Evolutionary conservation across 1,284 basidiomycete species (phyloP).

Genomic region (Sanghuangporus sanghuang): DNA sequence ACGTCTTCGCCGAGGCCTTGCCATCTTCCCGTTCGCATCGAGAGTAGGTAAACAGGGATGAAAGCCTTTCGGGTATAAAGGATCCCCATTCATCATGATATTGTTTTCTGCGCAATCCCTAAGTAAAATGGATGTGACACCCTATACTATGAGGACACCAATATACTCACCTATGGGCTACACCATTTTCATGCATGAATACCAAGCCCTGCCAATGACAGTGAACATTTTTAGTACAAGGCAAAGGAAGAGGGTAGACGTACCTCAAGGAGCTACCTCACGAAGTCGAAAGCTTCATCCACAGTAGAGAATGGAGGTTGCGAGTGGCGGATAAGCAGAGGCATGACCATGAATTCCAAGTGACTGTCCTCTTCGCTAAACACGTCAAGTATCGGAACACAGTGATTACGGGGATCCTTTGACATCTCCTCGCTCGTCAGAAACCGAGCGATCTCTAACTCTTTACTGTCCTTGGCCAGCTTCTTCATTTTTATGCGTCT

Average conservation of each 20-base stretch:
- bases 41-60: not conserved
- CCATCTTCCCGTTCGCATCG: not conserved
- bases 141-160: too few relatives aligned
- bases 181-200: not conserved
- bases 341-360: constrained; percentile 9
- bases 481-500: not conserved
- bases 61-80: constrained; percentile 5
- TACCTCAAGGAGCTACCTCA: constrained; percentile 8
- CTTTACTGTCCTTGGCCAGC: not conserved
- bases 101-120: not conserved
- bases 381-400: constrained; percentile 18
- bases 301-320: constrained; percentile 5
- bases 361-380: constrained; percentile 4
- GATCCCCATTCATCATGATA: constrained; percentile 3
- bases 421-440: not conserved
- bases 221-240: not conserved
- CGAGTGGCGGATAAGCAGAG: not conserved
- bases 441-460: constrained; percentile 4
- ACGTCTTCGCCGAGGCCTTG: not conserved
- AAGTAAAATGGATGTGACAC: not conserved
- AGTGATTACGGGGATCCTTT: constrained; percentile 19
- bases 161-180: not conserved
- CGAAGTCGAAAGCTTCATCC: constrained; percentile 9
- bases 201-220: not conserved
- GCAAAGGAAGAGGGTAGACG: not conserved